Evolutionary conservation across 2,329 filamentous ascomycete genomes (phyloP).

Genomic region (Sporothrix sp.): DNA sequence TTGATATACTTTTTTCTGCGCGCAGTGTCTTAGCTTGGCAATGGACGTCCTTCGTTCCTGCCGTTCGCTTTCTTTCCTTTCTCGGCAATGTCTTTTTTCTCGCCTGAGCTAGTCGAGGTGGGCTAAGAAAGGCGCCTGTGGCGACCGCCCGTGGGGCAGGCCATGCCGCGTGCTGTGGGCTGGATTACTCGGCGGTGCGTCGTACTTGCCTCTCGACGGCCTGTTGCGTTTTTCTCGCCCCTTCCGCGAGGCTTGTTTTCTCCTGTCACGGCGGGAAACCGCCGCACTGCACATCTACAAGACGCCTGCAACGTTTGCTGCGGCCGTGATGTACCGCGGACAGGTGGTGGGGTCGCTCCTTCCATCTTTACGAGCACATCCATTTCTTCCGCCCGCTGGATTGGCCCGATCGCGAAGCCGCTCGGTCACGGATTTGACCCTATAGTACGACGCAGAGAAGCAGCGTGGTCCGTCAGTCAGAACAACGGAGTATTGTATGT

Average conservation of each 20-base stretch:
- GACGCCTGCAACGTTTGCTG: too few species aligned
- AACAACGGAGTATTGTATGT: too few species aligned
- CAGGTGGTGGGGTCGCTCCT: neutral
- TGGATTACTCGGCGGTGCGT: too few species aligned
- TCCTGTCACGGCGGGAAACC: too few species aligned
- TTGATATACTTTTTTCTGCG: neutral
- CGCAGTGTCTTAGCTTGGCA: too few species aligned
- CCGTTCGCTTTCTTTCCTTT: neutral
- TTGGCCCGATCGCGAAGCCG: neutral
- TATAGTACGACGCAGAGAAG: constrained; percentile 13
- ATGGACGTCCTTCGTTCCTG: neutral
- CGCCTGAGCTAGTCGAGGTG: neutral
- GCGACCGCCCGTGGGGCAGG: constrained; percentile 7
- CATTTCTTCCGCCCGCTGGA: too few species aligned
- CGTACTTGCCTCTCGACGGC: neutral
- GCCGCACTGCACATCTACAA: too few species aligned
- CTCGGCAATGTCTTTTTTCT: neutral
- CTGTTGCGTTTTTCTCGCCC: neutral
- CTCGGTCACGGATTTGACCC: constrained; percentile 14
- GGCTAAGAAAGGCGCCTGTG: constrained; percentile 8
- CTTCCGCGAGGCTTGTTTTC: too few species aligned
- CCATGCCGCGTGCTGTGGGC: neutral
- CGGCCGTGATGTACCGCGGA: too few species aligned
- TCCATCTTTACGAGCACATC: neutral
- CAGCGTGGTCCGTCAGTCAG: too few species aligned